phyloP scores from a whole-genome alignment of 331 rosid species.

The Quercus tomentella region DNA sequence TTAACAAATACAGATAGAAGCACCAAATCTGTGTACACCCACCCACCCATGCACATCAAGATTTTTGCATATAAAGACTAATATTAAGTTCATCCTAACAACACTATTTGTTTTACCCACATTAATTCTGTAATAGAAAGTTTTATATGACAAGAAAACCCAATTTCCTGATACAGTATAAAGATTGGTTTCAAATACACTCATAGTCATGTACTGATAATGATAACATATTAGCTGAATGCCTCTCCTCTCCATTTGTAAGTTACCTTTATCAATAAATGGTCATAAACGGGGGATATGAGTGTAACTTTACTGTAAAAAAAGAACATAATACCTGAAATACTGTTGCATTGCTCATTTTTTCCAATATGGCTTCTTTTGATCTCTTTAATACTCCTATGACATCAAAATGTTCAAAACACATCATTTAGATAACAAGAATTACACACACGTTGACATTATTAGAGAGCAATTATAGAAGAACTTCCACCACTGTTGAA shows the following conservation, averaged over 20 bases:
- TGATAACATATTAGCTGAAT: background rate
- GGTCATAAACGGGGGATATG: background rate
- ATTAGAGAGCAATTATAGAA: constrained; percentile 16
- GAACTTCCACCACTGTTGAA: constrained; percentile 9
- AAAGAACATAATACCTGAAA: constrained; percentile 46
- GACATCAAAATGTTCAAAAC: constrained; percentile 12
- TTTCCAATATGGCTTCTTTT: constrained; percentile 49
- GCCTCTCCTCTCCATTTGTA: background rate
- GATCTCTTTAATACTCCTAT: constrained; percentile 76
- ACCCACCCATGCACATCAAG: background rate
- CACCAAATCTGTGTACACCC: background rate
- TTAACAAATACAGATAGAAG: background rate
- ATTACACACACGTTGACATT: background rate
- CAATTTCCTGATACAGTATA: background rate
- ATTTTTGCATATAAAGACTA: background rate
- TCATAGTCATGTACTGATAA: background rate
- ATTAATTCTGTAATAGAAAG: background rate
- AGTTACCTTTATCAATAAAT: background rate
- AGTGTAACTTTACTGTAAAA: background rate
- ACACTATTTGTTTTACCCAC: background rate
- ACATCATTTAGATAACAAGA: background rate
- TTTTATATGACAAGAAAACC: background rate
- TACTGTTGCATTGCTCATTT: constrained; percentile 37
- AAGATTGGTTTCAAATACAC: background rate
- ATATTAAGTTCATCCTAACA: background rate